phyloP scores from a whole-genome alignment of 164 flowering plant genomes.

The Protea cynaroides region DNA sequence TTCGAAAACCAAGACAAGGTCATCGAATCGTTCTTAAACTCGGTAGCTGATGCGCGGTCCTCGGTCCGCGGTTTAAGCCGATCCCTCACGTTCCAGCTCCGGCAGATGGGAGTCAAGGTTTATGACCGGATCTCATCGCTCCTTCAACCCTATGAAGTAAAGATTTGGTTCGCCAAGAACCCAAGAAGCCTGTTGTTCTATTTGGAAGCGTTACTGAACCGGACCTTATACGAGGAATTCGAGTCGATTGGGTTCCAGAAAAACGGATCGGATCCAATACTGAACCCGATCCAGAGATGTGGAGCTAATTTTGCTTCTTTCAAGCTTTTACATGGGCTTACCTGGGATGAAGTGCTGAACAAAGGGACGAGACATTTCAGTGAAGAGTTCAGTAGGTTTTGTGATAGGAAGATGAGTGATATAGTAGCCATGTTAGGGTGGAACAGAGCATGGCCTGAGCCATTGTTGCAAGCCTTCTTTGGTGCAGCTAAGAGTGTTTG shows the following conservation, averaged over 20 bases:
- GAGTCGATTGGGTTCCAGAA: slow-evolving; percentile 62
- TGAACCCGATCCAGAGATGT: slow-evolving; percentile 66
- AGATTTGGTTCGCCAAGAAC: slow-evolving; percentile 38
- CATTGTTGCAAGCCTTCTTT: slow-evolving; percentile 75
- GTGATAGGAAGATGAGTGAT: slow-evolving; percentile 91
- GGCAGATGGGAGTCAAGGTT: slow-evolving; percentile 51
- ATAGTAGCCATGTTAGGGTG: slow-evolving; percentile 76
- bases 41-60: slow-evolving; percentile 58
- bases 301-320: slow-evolving; percentile 48
- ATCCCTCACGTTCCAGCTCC: slow-evolving; percentile 50
- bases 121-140: slow-evolving; percentile 45
- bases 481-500: slow-evolving; percentile 81
- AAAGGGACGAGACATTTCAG: slow-evolving; percentile 85
- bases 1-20: slow-evolving; percentile 21
- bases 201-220: slow-evolving; percentile 65
- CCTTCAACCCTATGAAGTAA: slow-evolving; percentile 64
- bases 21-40: slow-evolving; percentile 49
- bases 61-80: slow-evolving; percentile 52
- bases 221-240: slow-evolving; percentile 78
- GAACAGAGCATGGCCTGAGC: slow-evolving; percentile 91
- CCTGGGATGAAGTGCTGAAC: slow-evolving; percentile 84
- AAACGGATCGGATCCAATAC: slow-evolving; percentile 27
- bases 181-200: slow-evolving; percentile 37
- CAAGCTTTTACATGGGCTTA: slow-evolving; percentile 36
- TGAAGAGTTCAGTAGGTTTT: slow-evolving; percentile 75